Evolutionary conservation across 345 rosid genomes (phyloP), one percentile per base, ranked within the genome.

Genomic region (Odontarrhena argentea): DNA sequence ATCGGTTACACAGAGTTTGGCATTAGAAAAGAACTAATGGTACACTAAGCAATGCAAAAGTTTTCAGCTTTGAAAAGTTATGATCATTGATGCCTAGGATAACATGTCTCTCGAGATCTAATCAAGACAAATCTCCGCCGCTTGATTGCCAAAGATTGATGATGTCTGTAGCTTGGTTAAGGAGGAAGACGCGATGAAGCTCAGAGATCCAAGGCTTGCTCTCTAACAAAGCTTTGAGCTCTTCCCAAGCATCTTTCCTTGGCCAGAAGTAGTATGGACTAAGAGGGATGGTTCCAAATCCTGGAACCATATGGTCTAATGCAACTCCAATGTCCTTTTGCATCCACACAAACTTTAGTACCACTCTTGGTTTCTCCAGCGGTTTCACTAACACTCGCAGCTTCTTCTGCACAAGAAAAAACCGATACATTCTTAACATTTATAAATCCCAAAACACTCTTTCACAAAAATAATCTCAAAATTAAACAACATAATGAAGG

Each of bases 211-310:
- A 90, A 13, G 87, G 92, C 69, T 86, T 86, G 80, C 84, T 83
- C 75, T 87, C 97, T 9, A 93, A 77, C 70, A 86, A 49, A 43
- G 77, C 48, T 77, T 84, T 87, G 69, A 93, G 94, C 80, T 86
- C 86, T 73, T 89, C 88, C 93, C 96, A 87, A 3, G 96, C 97
- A 71, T 93, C 90, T 72, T 84, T 82, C 73, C 84, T 78, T 1
- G 97, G 86, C 96, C 97, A 93, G 69, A 93, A 89, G 80, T 85
- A 85, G 82, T 86, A 93, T 3, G 94, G 88, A 68, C 91, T 86
- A 46, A 89, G 65, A 2, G 98, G 96, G 59, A 89, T 81, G 7
- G 96, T 81, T 60, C 96, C 96, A 50, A 79, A 83, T 0, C 89
- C 86, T 2, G 92, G 89, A 59, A 89, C 66, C 77, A 74, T 74